Conservation (phyloP, 352 stramenopile genomes). For the Plasmopara viticola region DNA sequence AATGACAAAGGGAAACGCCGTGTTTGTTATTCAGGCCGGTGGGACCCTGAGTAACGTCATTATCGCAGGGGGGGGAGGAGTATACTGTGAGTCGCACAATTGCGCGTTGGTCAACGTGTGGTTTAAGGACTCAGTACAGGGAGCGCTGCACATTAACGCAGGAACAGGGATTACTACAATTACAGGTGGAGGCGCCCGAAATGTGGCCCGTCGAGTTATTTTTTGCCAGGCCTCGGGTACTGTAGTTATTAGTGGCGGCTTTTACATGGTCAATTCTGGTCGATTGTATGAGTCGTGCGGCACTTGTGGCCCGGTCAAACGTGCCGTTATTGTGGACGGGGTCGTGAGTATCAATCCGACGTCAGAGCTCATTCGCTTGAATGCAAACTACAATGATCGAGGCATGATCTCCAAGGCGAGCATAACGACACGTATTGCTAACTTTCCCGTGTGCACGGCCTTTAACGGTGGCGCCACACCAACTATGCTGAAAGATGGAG, state of each 20-base stretch:
- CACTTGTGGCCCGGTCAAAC: conserved; percentile 58
- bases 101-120: conserved; percentile 55
- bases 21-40: conserved; percentile 58
- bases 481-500: conserved; percentile 23
- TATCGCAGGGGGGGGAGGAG: conserved; percentile 40
- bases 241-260: conserved; percentile 47
- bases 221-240: conserved; percentile 40
- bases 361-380: conserved; percentile 52
- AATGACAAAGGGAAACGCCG: conserved; percentile 33
- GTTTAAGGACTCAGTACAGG: conserved; percentile 49
- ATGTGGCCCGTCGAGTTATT: conserved; percentile 36
- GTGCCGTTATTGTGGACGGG: conserved; percentile 38
- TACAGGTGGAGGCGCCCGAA: conserved; percentile 45
- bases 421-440: conserved; percentile 22
- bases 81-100: conserved; percentile 56
- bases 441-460: conserved; percentile 25
- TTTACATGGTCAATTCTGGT: conserved; percentile 42
- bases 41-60: conserved; percentile 60
- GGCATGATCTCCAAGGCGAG: conserved; percentile 40
- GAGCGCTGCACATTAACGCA: conserved; percentile 42
- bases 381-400: conserved; percentile 66
- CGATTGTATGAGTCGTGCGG: conserved; percentile 54
- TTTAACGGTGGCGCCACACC: conserved; percentile 28
- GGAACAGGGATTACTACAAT: conserved; percentile 51
- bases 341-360: conserved; percentile 49